phyloP scores from a whole-genome alignment of 305 asterid genomes.

The Fraxinus nigra region DNA sequence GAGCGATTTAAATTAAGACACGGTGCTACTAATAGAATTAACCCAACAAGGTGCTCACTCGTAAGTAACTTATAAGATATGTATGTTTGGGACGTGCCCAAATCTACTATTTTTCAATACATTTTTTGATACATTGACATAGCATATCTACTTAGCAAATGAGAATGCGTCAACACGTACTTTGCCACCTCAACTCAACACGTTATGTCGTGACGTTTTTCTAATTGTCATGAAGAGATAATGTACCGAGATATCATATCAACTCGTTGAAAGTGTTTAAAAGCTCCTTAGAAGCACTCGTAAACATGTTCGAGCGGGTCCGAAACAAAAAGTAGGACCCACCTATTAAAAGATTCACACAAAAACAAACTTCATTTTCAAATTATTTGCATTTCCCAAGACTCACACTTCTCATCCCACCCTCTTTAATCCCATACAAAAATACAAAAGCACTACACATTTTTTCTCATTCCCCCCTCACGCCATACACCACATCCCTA shows the following conservation, averaged over 20 bases:
- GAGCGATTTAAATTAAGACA: neutral
- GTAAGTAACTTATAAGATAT: neutral
- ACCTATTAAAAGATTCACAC: neutral
- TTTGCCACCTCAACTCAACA: neutral
- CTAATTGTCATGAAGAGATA: neutral
- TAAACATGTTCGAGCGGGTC: neutral
- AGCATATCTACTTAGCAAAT: neutral
- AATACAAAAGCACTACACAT: neutral
- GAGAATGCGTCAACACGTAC: neutral
- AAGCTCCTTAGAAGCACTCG: neutral
- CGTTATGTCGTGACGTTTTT: neutral
- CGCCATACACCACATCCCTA: neutral
- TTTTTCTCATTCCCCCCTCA: constrained; percentile 10
- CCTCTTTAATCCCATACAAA: neutral
- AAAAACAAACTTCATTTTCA: neutral
- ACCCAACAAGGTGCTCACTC: neutral
- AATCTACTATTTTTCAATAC: neutral
- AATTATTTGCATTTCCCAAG: neutral
- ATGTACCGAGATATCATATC: neutral
- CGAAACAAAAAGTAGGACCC: neutral
- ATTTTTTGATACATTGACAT: neutral
- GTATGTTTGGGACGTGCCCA: neutral
- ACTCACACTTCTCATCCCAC: neutral
- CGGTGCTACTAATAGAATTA: neutral
- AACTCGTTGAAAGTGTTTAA: neutral